Base-by-base conservation (phyloP, 768 basidiomycete genomes). In the Termitomyces sp. region DNA sequence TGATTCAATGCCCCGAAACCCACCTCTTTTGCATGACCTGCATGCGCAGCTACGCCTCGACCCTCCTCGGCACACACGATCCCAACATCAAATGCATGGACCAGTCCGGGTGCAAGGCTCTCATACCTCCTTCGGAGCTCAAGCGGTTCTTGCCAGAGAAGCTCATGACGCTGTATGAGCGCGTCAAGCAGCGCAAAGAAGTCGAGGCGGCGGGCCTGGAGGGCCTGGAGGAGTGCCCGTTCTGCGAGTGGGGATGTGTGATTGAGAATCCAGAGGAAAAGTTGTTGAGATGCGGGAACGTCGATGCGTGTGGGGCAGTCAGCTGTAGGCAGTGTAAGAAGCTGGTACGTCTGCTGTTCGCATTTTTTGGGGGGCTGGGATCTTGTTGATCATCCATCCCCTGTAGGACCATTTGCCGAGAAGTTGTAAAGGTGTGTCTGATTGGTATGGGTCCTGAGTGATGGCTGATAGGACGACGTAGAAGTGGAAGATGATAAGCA, bases 1-100 rank as follows among this genome's bases (percentile, higher is more conserved):
- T 94, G 86, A 78, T 91, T 1, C 93, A 95, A 71, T 96, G 94
- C 63, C 85, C 89, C 0, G 93, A 94, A 54, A 84, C 87, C 0
- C 94, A 97, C 67, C 80, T 94, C 2, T 97, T 96, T 73, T 96
- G 94, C 69, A 74, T 67, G 35, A 71, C 75, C 1, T 96, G 94
- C 67, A 80, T 91, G 70, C 80, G 71, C 1, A 71, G 78, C 2
- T 89, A 93, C 64, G 84, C 86, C 1, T 81, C 84, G 35, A 85
- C 75, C 28, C 76, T 83, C 31, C 79, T 95, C 11, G 86, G 84
- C 44, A 72, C 78, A 49, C 86, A 86, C 61, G 78, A 84, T 62
- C 69, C 81, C 47, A 73, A 75, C 26, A 78, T 94, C 56, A 65
- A 78, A n/a, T 96, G 93, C 66, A 93, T 94, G 86, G 89, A 93